These are phyloP conservation scores for Trichoderma gracile DNA, from an alignment of 2,329 filamentous ascomycete genomes.

Conservation along the genomic window DNA sequence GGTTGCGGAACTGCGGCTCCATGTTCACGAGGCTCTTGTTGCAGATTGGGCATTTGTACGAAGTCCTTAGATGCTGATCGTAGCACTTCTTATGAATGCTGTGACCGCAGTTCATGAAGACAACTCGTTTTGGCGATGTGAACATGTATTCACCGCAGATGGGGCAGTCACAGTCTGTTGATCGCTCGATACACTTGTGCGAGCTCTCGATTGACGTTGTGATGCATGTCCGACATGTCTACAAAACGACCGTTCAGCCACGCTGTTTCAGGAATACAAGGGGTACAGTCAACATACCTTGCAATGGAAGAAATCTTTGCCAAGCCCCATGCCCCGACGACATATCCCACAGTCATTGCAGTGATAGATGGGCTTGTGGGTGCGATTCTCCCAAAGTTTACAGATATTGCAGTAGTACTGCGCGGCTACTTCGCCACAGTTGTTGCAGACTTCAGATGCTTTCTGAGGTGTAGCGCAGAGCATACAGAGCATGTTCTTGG, in stretches of 20 bases:
- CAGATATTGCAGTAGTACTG: constrained; percentile 93
- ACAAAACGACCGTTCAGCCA: constrained; percentile 5
- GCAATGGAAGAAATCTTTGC: constrained; percentile 98
- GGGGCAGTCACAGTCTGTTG: constrained; percentile 92
- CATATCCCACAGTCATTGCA: constrained; percentile 96
- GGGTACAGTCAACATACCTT: constrained; percentile 59
- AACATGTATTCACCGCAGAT: constrained; percentile 98
- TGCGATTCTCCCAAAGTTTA: constrained; percentile 96
- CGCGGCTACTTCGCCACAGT: constrained; percentile 75
- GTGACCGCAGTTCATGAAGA: constrained; percentile 94
- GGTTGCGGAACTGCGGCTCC: constrained; percentile 89
- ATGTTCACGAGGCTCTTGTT: constrained; percentile 97
- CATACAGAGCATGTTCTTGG: constrained; percentile 97
- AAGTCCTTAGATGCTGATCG: constrained; percentile 80
- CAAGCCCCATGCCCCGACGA: constrained; percentile 82
- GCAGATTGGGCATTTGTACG: constrained; percentile 96
- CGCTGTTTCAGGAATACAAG: neutral
- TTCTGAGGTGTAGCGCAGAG: constrained; percentile 82
- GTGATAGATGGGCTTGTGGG: constrained; percentile 90
- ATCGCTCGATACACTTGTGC: constrained; percentile 92
- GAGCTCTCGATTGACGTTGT: constrained; percentile 80
- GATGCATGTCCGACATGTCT: constrained; percentile 93
- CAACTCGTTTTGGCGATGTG: constrained; percentile 81
- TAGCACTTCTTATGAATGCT: constrained; percentile 93
- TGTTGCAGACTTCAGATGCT: constrained; percentile 73